Conservation (phyloP, 345 rosid genomes). For the Brassica carinata region DNA sequence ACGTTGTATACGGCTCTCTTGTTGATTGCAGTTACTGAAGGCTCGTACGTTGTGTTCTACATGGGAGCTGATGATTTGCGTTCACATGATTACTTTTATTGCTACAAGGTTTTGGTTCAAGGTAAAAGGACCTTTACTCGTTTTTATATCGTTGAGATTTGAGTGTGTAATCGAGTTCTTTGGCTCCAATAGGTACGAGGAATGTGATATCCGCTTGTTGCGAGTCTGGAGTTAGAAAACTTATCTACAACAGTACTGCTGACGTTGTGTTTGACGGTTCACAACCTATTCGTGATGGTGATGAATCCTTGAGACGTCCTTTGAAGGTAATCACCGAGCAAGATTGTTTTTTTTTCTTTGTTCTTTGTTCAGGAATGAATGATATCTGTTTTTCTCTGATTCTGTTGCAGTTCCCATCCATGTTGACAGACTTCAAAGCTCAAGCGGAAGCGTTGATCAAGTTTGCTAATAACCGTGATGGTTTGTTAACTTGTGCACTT, state of each 20-base stretch:
- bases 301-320: constrained; percentile 64
- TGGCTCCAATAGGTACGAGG: constrained; percentile 61
- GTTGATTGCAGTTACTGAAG: constrained; percentile 66
- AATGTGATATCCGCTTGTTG: constrained; percentile 78
- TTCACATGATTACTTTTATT: constrained; percentile 48
- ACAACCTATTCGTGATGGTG: constrained; percentile 57
- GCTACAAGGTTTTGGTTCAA: constrained; percentile 78
- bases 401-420: constrained; percentile 61
- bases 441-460: constrained; percentile 83
- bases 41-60: constrained; percentile 70
- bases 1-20: constrained; percentile 9
- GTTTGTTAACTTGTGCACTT: constrained; percentile 87
- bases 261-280: constrained; percentile 89
- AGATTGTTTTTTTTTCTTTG: constrained; percentile 11
- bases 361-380: constrained; percentile 20
- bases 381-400: constrained; percentile 27
- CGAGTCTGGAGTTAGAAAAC: constrained; percentile 75
- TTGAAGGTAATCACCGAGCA: constrained; percentile 55
- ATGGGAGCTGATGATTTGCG: constrained; percentile 59
- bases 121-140: constrained; percentile 44
- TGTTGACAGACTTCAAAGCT: constrained; percentile 80
- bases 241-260: constrained; percentile 80
- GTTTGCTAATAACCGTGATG: constrained; percentile 71
- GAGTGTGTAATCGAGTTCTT: constrained; percentile 1
- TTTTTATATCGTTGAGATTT: neutral